These are phyloP conservation scores for Fusarium anguioides DNA, from an alignment of 2,329 filamentous ascomycete genomes.

Conservation along the genomic window DNA sequence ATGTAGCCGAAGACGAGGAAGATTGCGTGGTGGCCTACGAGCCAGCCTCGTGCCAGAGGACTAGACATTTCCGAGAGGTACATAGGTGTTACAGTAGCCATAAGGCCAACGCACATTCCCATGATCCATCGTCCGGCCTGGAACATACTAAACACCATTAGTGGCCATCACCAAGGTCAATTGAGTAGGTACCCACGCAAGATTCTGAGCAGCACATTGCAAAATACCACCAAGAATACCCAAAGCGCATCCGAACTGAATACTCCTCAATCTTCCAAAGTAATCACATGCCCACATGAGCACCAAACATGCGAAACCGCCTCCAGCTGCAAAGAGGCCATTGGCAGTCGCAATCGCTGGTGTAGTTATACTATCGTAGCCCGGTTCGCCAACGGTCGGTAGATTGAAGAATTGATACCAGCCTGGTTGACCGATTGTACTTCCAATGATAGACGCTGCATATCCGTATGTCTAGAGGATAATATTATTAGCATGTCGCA, in stretches of 20 bases:
- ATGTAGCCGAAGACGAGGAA: conserved; percentile 59
- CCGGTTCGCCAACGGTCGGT: conserved; percentile 54
- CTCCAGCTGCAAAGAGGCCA: conserved; percentile 60
- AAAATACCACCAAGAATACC: conserved; percentile 59
- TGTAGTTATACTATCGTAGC: conserved; percentile 59
- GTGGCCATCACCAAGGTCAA: too few relatives aligned
- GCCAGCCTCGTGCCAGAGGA: conserved; percentile 57
- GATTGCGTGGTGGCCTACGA: conserved; percentile 62
- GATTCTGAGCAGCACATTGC: conserved; percentile 57
- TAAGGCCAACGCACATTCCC: conserved; percentile 56
- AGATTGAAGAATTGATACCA: conserved; percentile 63
- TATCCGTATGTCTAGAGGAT: conserved; percentile 60
- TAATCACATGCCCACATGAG: conserved; percentile 61
- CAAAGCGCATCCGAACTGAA: conserved; percentile 58
- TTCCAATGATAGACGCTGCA: conserved; percentile 61
- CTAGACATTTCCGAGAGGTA: conserved; percentile 49
- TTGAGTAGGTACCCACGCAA: conserved; percentile 48
- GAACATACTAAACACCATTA: conserved; percentile 40
- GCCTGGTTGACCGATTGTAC: conserved; percentile 64
- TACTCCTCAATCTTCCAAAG: conserved; percentile 57
- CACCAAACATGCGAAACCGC: conserved; percentile 58
- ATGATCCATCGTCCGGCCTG: conserved; percentile 59
- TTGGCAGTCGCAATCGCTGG: conserved; percentile 61
- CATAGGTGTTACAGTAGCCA: conserved; percentile 51
- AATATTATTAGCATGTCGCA: background rate